phyloP scores from a whole-genome alignment of 2,329 filamentous ascomycete species.

The Blastomyces parvus region DNA sequence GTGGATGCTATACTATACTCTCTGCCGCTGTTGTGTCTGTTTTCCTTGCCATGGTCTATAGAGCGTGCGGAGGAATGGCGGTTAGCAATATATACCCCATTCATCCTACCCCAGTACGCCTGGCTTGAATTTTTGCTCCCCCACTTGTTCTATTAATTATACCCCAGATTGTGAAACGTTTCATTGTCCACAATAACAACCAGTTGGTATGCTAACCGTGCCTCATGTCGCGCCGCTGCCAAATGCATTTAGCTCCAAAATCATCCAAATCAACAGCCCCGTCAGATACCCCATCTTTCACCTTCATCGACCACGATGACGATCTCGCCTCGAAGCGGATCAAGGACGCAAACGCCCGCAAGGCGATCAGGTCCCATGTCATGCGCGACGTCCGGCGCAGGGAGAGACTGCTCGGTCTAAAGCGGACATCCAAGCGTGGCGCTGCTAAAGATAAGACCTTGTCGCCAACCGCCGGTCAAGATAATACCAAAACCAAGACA shows the following conservation, averaged over 20 bases:
- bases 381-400: slow-evolving; percentile 36
- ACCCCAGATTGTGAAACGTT: not conserved
- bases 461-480: not conserved
- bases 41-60: not conserved
- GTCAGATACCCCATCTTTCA: slow-evolving; percentile 28
- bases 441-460: slow-evolving; percentile 6
- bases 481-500: not conserved
- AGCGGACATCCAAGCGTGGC: slow-evolving; percentile 27
- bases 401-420: slow-evolving; percentile 32
- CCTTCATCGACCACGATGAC: slow-evolving; percentile 36
- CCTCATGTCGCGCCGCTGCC: not conserved
- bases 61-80: no score
- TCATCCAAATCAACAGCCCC: slow-evolving; percentile 16
- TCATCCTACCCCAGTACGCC: no score
- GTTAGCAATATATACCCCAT: no score
- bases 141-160: not conserved
- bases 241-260: slow-evolving; percentile 16
- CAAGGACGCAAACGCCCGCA: slow-evolving; percentile 31
- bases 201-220: not conserved
- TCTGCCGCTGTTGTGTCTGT: not conserved
- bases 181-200: not conserved
- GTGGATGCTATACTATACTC: not conserved
- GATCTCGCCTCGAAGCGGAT: slow-evolving; percentile 32
- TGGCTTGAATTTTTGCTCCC: not conserved
- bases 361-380: slow-evolving; percentile 36